Percentiles rank a stretch among this genome's conserved stretches.
Conservation (phyloP, 1,284 basidiomycete genomes). For the Jaminaea rosea region DNA sequence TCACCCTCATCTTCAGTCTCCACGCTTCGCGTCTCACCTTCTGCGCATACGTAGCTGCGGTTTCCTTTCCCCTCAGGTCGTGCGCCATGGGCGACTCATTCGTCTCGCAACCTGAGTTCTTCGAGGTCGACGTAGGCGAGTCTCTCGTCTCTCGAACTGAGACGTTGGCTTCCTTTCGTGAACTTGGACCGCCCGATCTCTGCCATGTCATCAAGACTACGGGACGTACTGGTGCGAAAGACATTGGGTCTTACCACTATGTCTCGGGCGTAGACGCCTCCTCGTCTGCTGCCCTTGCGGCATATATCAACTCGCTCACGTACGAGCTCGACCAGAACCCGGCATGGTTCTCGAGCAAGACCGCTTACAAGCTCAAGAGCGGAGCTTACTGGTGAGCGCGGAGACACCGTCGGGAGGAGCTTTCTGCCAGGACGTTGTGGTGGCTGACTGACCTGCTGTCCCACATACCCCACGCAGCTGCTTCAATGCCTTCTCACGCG, state of each 20-base stretch:
- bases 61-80: too few species aligned
- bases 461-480: constrained; percentile 50
- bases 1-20: too few species aligned
- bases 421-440: too few species aligned
- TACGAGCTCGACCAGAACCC: constrained; percentile 85
- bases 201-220: constrained; percentile 85
- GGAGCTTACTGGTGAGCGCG: constrained; percentile 69
- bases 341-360: constrained; percentile 70
- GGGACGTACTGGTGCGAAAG: constrained; percentile 69
- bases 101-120: constrained; percentile 43
- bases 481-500: constrained; percentile 95
- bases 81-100: constrained; percentile 41
- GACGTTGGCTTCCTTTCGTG: constrained; percentile 80
- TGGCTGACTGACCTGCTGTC: too few species aligned
- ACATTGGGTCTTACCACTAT: constrained; percentile 50
- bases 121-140: constrained; percentile 81
- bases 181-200: constrained; percentile 92
- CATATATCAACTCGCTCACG: constrained; percentile 93
- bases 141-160: constrained; percentile 81
- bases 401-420: too few species aligned
- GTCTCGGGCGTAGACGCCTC: constrained; percentile 93
- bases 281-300: constrained; percentile 89
- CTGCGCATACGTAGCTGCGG: too few species aligned
- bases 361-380: constrained; percentile 80
- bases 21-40: too few species aligned